Conservation (phyloP, 2,329 filamentous ascomycete genomes). For the Colletotrichum orbiculare region DNA sequence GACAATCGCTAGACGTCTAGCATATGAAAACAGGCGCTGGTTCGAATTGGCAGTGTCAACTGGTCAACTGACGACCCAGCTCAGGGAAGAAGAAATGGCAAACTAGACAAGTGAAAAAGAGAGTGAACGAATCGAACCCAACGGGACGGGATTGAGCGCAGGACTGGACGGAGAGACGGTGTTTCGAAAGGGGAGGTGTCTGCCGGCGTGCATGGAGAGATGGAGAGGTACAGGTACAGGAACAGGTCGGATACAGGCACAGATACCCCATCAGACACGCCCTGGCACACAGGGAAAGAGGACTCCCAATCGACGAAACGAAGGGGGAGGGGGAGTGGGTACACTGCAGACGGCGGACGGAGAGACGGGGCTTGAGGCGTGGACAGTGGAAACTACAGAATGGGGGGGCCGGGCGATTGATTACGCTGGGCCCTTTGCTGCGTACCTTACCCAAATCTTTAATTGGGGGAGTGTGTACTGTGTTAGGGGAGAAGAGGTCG, state of each 20-base stretch:
- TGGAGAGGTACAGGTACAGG: neutral
- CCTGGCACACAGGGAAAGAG: neutral
- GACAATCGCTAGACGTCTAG: constrained; percentile 10
- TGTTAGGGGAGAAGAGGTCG: neutral
- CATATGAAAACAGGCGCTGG: constrained; percentile 17
- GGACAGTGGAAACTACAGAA: constrained; percentile 12
- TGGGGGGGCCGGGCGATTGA: constrained; percentile 6
- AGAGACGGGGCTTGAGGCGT: neutral
- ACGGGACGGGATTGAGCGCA: constrained; percentile 18
- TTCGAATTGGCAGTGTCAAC: constrained; percentile 15
- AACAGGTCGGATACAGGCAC: neutral
- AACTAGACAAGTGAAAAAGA: constrained; percentile 10
- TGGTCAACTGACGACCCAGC: neutral
- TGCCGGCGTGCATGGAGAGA: constrained; percentile 18
- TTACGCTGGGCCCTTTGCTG: neutral
- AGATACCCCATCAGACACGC: neutral
- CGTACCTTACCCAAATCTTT: no score
- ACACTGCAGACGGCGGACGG: constrained; percentile 14
- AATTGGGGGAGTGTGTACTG: neutral
- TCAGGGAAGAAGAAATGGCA: neutral
- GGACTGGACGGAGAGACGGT: constrained; percentile 6
- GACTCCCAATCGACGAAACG: constrained; percentile 4
- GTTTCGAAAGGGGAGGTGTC: constrained; percentile 28
- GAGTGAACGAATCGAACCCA: constrained; percentile 14
- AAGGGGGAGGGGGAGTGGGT: constrained; percentile 22